These are phyloP conservation scores for Psilocybe cyanescens DNA, from an alignment of 768 basidiomycete genomes.

Conservation along the genomic window DNA sequence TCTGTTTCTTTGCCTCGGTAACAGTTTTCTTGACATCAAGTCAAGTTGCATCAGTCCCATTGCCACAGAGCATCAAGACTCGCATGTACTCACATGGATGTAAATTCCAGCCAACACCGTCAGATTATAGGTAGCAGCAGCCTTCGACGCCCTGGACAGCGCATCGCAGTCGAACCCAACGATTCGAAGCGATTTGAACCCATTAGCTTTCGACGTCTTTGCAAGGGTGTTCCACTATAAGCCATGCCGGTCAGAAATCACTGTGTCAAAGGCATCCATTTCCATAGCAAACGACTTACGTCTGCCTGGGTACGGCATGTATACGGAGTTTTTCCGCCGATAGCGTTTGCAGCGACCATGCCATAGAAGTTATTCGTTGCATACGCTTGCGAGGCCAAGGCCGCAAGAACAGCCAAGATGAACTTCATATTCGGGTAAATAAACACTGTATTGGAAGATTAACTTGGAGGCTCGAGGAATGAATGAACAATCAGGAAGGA, in stretches of 20 bases:
- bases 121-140: conserved; percentile 33
- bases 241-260: background rate
- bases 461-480: no score
- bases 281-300: conserved; percentile 17
- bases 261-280: background rate
- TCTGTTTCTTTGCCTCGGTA: conserved; percentile 23
- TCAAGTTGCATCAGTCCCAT: background rate
- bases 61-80: background rate
- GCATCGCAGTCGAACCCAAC: conserved; percentile 41
- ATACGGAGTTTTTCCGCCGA: conserved; percentile 29
- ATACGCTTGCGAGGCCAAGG: conserved; percentile 12
- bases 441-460: no score
- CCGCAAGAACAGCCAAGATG: background rate
- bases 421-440: background rate
- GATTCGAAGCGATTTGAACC: conserved; percentile 39
- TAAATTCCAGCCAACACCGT: conserved; percentile 39
- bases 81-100: conserved; percentile 24
- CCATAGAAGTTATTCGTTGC: conserved; percentile 37
- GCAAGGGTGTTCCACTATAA: conserved; percentile 39
- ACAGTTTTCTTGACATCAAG: conserved; percentile 29
- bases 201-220: conserved; percentile 29
- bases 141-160: conserved; percentile 35
- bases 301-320: conserved; percentile 39
- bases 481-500: no score
- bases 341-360: conserved; percentile 36